Evolutionary conservation across 306 rosid genomes (phyloP).

Genomic region (Corylus avellana): DNA sequence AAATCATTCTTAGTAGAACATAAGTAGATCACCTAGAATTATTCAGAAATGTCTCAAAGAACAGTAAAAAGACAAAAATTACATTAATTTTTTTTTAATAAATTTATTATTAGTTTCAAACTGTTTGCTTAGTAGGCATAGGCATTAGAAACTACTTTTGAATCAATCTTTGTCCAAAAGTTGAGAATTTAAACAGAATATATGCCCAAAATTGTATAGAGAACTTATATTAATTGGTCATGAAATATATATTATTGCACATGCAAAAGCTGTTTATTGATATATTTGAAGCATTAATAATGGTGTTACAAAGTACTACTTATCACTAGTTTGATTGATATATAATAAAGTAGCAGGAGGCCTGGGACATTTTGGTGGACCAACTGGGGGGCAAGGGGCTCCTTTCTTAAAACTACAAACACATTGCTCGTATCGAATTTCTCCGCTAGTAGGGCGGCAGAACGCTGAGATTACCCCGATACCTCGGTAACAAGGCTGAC

Average conservation of each 20-base stretch:
- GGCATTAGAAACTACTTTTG: not conserved
- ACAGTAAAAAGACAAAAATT: too few relatives aligned
- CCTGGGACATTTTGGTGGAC: slow-evolving; percentile 21
- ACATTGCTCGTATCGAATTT: slow-evolving; percentile 7
- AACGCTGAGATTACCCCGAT: not conserved
- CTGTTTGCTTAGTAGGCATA: too few relatives aligned
- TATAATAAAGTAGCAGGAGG: not conserved
- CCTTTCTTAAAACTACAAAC: not conserved
- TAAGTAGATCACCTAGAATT: too few relatives aligned
- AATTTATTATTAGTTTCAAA: not conserved
- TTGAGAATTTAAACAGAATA: not conserved
- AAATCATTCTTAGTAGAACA: too few relatives aligned
- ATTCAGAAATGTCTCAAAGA: too few relatives aligned
- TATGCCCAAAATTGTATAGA: not conserved
- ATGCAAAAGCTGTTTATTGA: too few relatives aligned
- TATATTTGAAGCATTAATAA: too few relatives aligned
- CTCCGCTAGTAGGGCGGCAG: not conserved
- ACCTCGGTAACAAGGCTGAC: too few relatives aligned
- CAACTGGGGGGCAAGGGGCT: slow-evolving; percentile 21
- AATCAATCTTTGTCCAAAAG: not conserved
- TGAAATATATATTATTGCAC: too few relatives aligned
- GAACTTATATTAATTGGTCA: too few relatives aligned
- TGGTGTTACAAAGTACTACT: too few relatives aligned
- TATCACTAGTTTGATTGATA: not conserved
- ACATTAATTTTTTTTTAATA: too few relatives aligned